Evolutionary conservation across 768 basidiomycete genomes (phyloP).

Genomic region (Kondoa subrosea): DNA sequence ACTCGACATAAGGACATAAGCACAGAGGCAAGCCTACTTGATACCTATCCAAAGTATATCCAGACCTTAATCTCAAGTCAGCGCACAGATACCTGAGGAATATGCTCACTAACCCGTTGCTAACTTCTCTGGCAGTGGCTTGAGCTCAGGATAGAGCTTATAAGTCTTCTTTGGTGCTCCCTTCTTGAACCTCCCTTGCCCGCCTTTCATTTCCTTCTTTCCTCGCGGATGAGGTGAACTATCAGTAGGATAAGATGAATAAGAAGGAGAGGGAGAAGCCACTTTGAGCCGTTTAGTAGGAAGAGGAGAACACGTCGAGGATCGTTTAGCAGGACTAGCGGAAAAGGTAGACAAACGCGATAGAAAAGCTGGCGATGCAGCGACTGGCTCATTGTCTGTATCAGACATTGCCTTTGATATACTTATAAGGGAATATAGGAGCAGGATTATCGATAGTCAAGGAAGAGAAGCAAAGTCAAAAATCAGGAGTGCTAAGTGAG

Average conservation of each 20-base stretch:
- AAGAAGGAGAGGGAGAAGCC: too few relatives aligned
- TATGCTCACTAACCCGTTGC: background rate
- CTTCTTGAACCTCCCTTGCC: slow-evolving; percentile 6
- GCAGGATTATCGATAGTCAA: too few relatives aligned
- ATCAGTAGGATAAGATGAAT: too few relatives aligned
- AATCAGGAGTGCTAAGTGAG: too few relatives aligned
- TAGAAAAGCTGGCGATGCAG: background rate
- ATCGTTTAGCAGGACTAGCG: background rate
- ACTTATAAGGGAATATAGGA: too few relatives aligned
- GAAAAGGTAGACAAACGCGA: background rate
- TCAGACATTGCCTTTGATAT: too few relatives aligned
- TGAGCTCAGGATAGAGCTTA: background rate
- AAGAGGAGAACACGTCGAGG: background rate
- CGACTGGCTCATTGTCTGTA: background rate
- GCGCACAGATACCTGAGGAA: background rate
- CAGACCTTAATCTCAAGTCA: background rate
- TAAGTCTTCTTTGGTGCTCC: background rate
- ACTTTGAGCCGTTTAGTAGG: background rate
- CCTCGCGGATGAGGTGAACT: background rate
- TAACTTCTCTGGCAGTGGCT: background rate
- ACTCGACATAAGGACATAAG: background rate
- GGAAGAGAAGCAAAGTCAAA: too few relatives aligned
- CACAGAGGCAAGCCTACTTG: background rate
- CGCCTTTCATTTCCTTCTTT: background rate
- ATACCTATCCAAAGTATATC: background rate